Conservation (phyloP, 306 rosid species). For the Cucumis hystrix region DNA sequence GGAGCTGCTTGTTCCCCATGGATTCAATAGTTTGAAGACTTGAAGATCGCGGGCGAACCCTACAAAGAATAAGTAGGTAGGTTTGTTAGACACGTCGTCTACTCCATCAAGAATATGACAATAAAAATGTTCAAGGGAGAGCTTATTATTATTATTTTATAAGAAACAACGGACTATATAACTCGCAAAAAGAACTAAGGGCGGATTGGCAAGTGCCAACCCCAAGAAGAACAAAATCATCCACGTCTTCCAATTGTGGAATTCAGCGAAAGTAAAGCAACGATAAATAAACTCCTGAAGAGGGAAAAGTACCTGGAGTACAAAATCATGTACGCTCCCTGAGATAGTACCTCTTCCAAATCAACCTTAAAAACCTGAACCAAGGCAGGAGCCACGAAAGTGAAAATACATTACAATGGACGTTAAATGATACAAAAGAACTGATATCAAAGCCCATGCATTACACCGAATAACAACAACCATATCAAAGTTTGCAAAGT, state of each 20-base stretch:
- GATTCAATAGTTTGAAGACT: conserved; percentile 40
- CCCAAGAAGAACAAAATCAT: too few relatives aligned
- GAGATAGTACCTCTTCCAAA: conserved; percentile 89
- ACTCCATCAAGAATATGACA: conserved; percentile 2
- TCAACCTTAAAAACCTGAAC: conserved; percentile 59
- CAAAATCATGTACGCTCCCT: conserved; percentile 93
- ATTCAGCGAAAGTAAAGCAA: neutral
- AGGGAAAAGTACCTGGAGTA: conserved; percentile 52
- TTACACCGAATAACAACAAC: neutral
- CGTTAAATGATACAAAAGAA: neutral
- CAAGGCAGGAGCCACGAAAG: conserved; percentile 12
- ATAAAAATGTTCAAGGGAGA: neutral
- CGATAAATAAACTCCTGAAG: neutral
- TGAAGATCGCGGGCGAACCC: conserved; percentile 50
- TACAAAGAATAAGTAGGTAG: conserved; percentile 20
- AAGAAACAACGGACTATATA: too few relatives aligned
- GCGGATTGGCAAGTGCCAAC: too few relatives aligned
- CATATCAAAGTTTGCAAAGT: neutral
- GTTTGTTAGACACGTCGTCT: neutral
- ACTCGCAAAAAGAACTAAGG: too few relatives aligned
- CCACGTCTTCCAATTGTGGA: too few relatives aligned
- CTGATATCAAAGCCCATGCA: neutral
- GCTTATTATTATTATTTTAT: neutral
- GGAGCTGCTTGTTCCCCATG: conserved; percentile 21
- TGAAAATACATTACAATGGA: neutral